Percentiles rank a stretch among this genome's conserved stretches.
phyloP scores from a whole-genome alignment of 2,329 filamentous ascomycete genomes.

The Celoporthe dispersa region DNA sequence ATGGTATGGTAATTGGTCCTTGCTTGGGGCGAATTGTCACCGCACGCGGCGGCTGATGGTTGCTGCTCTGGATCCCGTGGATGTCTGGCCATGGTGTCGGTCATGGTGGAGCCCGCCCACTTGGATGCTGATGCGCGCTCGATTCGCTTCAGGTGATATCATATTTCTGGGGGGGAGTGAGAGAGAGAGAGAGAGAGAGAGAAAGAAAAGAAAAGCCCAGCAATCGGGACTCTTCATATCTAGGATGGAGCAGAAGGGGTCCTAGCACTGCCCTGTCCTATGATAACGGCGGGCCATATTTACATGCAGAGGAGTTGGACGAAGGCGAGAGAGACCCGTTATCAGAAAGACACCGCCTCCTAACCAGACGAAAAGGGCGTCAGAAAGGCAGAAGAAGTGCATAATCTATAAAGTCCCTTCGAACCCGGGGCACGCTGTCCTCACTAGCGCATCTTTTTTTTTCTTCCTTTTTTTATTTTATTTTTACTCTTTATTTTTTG shows the following conservation, averaged over 20 bases:
- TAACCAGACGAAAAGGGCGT: too few relatives aligned
- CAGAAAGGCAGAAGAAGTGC: neutral
- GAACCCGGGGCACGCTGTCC: neutral
- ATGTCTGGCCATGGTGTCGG: neutral
- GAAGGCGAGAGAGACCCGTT: neutral
- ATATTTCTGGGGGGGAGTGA: neutral
- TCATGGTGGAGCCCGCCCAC: constrained; percentile 11
- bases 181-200: too few relatives aligned
- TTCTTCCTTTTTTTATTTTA: neutral
- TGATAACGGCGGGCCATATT: neutral
- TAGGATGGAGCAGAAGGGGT: neutral
- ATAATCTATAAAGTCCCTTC: neutral
- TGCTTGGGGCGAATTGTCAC: neutral
- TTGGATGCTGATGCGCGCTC: constrained; percentile 8
- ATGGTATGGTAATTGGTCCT: constrained; percentile 1
- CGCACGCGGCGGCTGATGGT: constrained; percentile 14
- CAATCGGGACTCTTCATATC: neutral
- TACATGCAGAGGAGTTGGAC: neutral
- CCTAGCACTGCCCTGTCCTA: neutral
- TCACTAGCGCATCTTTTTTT: neutral
- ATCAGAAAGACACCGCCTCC: too few relatives aligned
- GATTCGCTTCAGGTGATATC: constrained; percentile 6
- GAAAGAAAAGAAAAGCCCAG: neutral
- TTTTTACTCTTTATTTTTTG: too few relatives aligned
- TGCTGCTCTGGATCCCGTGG: neutral